phyloP scores from a whole-genome alignment of 1,139 yeast genomes.

The Hyphopichia wangnamkhiaoensis region DNA sequence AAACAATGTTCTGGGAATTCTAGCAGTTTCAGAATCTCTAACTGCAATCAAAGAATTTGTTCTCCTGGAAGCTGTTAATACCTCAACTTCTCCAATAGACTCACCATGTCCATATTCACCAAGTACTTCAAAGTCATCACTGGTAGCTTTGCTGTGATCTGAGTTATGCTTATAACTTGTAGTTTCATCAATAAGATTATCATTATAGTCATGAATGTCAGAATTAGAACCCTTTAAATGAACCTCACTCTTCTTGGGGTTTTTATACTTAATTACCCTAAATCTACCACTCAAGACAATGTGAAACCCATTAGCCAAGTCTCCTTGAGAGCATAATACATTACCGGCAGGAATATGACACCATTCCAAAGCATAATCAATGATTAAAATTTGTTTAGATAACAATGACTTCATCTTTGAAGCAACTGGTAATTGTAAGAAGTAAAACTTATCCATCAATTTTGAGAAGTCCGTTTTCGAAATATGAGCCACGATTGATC shows the following conservation, averaged over 20 bases:
- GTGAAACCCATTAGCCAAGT: conserved; percentile 88
- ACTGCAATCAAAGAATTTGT: conserved; percentile 79
- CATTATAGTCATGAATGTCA: conserved; percentile 12
- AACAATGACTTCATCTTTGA: conserved; percentile 65
- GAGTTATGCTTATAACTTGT: conserved; percentile 19
- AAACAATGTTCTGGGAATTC: conserved; percentile 87
- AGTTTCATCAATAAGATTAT: conserved; percentile 22
- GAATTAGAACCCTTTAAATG: conserved; percentile 11
- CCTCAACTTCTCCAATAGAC: conserved; percentile 94
- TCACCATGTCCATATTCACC: conserved; percentile 95
- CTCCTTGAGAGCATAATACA: conserved; percentile 77
- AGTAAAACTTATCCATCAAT: conserved; percentile 73
- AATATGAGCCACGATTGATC: conserved; percentile 69
- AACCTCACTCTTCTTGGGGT: conserved; percentile 8
- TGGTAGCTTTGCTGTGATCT: conserved; percentile 12
- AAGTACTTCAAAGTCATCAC: conserved; percentile 40
- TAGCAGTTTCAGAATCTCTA: conserved; percentile 89
- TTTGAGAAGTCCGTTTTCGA: conserved; percentile 63
- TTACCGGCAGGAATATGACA: conserved; percentile 86
- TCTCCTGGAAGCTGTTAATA: conserved; percentile 79
- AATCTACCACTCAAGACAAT: conserved; percentile 88
- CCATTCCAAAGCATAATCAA: conserved; percentile 96
- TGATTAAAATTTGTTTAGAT: conserved; percentile 65
- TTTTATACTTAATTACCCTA: conserved; percentile 54
- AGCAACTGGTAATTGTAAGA: conserved; percentile 76